Evolutionary conservation across 805 yeast species (phyloP).

Genomic region (Grigorovia yakushimaensis): DNA sequence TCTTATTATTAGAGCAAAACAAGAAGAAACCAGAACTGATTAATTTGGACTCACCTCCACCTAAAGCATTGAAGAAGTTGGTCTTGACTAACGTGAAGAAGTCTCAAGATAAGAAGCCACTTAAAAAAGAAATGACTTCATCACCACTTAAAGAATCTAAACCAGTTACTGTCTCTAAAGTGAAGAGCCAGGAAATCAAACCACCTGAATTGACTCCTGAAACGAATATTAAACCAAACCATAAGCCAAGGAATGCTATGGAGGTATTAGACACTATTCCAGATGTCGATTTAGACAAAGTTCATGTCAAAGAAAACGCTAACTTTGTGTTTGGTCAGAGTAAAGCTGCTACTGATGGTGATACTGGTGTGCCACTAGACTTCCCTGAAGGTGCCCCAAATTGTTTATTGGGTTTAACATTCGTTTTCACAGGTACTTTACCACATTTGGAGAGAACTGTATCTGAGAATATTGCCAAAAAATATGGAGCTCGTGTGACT

Average conservation of each 20-base stretch:
- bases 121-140: not conserved
- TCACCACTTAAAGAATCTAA: not conserved
- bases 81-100: not conserved
- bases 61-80: slow-evolving; percentile 1
- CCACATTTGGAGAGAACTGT: slow-evolving; percentile 71
- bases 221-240: not conserved
- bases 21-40: slow-evolving; percentile 4
- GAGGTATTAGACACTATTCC: slow-evolving; percentile 48
- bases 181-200: not conserved
- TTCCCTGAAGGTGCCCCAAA: slow-evolving; percentile 79
- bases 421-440: slow-evolving; percentile 86
- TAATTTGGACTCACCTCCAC: slow-evolving; percentile 1
- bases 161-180: not conserved
- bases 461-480: slow-evolving; percentile 66
- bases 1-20: not conserved
- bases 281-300: slow-evolving; percentile 56
- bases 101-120: not conserved
- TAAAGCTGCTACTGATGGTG: slow-evolving; percentile 20
- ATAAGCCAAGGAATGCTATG: slow-evolving; percentile 13
- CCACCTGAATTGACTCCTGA: not conserved
- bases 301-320: slow-evolving; percentile 40
- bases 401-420: slow-evolving; percentile 79
- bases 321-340: slow-evolving; percentile 48
- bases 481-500: slow-evolving; percentile 87
- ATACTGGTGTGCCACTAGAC: slow-evolving; percentile 23